A percentile compares a stretch with the other conserved stretches of the same genome.
These are phyloP conservation scores for Colletotrichum cuscutae DNA, from an alignment of 2,329 filamentous ascomycete genomes.

Conservation along the genomic window DNA sequence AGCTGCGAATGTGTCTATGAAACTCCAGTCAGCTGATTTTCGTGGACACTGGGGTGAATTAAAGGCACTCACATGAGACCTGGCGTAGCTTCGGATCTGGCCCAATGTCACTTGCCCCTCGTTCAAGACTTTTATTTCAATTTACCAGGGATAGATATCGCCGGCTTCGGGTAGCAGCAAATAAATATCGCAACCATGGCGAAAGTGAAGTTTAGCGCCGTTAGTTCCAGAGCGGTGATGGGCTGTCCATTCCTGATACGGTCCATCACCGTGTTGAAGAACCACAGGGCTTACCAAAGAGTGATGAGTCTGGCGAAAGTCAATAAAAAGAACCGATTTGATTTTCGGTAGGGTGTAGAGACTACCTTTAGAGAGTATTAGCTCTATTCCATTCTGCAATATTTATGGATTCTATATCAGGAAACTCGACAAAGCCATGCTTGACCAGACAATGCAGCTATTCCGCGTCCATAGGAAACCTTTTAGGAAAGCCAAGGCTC, in stretches of 20 bases:
- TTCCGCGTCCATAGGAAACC: conserved; percentile 50
- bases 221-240: conserved; percentile 42
- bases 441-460: conserved; percentile 45
- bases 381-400: conserved; percentile 44
- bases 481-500: conserved; percentile 39
- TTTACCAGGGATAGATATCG: conserved; percentile 21
- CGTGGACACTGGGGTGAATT: neutral
- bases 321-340: too few relatives aligned
- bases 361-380: conserved; percentile 42
- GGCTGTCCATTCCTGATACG: conserved; percentile 35
- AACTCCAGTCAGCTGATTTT: neutral
- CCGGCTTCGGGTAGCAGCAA: conserved; percentile 39
- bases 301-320: conserved; percentile 34
- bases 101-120: conserved; percentile 6
- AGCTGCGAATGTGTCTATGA: conserved; percentile 39
- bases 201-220: conserved; percentile 39
- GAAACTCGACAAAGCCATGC: conserved; percentile 43
- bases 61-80: conserved; percentile 2
- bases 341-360: too few relatives aligned
- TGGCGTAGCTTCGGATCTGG: conserved; percentile 26
- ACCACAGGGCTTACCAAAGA: conserved; percentile 40
- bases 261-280: conserved; percentile 38
- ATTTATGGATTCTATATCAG: conserved; percentile 37
- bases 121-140: conserved; percentile 29
- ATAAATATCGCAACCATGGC: conserved; percentile 38